Evolutionary conservation across 441 rosid genomes (phyloP).

Genomic region (Populus hybrid): DNA sequence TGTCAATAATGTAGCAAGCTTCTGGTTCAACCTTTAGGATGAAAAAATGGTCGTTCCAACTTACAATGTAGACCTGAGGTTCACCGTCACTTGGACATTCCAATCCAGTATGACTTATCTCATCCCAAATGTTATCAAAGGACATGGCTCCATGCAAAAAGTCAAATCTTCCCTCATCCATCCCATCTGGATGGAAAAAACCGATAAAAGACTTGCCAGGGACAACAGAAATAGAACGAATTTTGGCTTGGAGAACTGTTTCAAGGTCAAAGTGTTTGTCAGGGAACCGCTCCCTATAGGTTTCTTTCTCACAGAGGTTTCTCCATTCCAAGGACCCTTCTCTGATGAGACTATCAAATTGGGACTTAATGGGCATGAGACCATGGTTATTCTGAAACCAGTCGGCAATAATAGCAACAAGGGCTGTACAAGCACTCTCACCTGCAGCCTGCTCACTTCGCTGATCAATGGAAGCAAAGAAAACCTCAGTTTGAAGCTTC

Average conservation of each 20-base stretch:
- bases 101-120: conserved; percentile 47
- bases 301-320: conserved; percentile 65
- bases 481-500: conserved; percentile 52
- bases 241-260: conserved; percentile 72
- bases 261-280: conserved; percentile 93
- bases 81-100: conserved; percentile 32
- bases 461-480: no score
- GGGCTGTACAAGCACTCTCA: no score
- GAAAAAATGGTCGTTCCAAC: conserved; percentile 94
- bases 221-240: conserved; percentile 57
- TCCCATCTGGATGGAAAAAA: conserved; percentile 75
- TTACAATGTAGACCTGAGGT: conserved; percentile 66
- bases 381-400: conserved; percentile 34
- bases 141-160: conserved; percentile 81
- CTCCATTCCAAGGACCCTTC: conserved; percentile 94
- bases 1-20: conserved; percentile 82
- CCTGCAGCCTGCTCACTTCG: no score
- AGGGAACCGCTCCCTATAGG: conserved; percentile 62
- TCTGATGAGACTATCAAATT: conserved; percentile 75
- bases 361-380: conserved; percentile 80
- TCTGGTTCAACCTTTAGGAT: conserved; percentile 70
- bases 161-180: conserved; percentile 61
- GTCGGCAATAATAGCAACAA: no score
- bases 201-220: conserved; percentile 76
- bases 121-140: conserved; percentile 88